These are phyloP conservation scores for Phialemonium atrogriseum DNA, from an alignment of 2,329 filamentous ascomycete genomes.

Conservation along the genomic window DNA sequence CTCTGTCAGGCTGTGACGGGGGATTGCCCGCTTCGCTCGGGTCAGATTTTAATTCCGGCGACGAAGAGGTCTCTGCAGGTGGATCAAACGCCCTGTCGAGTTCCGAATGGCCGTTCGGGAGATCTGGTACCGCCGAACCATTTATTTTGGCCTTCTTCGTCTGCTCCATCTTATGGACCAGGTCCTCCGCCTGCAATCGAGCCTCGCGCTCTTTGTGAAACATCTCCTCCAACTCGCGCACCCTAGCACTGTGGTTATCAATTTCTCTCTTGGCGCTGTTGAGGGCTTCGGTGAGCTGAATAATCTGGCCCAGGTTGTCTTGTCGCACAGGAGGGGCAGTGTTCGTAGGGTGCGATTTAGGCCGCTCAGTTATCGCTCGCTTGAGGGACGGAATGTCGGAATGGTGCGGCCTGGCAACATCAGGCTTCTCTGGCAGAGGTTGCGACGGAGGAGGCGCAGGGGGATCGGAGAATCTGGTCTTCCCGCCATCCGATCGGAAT, in stretches of 20 bases:
- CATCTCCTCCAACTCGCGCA: slow-evolving; percentile 74
- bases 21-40: slow-evolving; percentile 16
- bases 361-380: slow-evolving; percentile 66
- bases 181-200: slow-evolving; percentile 75
- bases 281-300: slow-evolving; percentile 77
- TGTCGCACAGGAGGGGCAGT: slow-evolving; percentile 53
- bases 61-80: slow-evolving; percentile 23
- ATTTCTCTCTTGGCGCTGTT: slow-evolving; percentile 79
- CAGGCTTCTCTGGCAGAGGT: slow-evolving; percentile 87
- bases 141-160: slow-evolving; percentile 33
- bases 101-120: slow-evolving; percentile 24
- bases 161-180: slow-evolving; percentile 62
- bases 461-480: slow-evolving; percentile 83
- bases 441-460: slow-evolving; percentile 90
- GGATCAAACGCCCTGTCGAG: slow-evolving; percentile 40
- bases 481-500: slow-evolving; percentile 60
- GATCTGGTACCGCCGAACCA: slow-evolving; percentile 25
- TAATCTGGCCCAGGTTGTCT: slow-evolving; percentile 62
- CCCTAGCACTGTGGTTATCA: slow-evolving; percentile 68
- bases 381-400: slow-evolving; percentile 56
- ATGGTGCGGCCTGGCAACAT: slow-evolving; percentile 42
- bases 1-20: slow-evolving; percentile 22
- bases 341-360: slow-evolving; percentile 46
- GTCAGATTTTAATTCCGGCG: too few relatives aligned
- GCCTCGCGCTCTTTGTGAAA: slow-evolving; percentile 73